Conservation (phyloP, 1,139 yeast genomes). For the Magnusiomyces sp. region DNA sequence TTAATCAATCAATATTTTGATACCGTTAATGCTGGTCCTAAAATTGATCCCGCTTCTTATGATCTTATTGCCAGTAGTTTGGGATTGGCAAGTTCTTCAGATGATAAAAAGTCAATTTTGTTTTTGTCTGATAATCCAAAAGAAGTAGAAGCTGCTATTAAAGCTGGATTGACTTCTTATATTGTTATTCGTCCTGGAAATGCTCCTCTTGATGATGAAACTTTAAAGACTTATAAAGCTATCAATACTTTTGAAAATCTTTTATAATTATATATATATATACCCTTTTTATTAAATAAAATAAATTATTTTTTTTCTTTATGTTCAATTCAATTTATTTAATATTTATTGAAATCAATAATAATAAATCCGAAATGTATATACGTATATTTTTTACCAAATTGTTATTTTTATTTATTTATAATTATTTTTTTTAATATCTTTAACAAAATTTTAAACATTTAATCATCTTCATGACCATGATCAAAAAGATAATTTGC, state of each 20-base stretch:
- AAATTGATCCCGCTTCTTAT: constrained; percentile 53
- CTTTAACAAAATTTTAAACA: no score
- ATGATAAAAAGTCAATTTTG: constrained; percentile 35
- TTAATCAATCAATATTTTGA: constrained; percentile 66
- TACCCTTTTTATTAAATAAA: not conserved
- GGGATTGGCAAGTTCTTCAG: constrained; percentile 18
- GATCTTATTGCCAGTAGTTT: constrained; percentile 45
- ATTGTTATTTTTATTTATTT: not conserved
- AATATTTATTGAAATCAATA: no score
- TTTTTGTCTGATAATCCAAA: constrained; percentile 60
- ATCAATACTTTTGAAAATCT: constrained; percentile 9
- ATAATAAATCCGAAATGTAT: not conserved
- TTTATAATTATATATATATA: no score
- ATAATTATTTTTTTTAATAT: not conserved
- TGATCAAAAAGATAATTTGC: constrained; percentile 74
- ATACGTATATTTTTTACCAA: not conserved
- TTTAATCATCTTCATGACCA: constrained; percentile 31
- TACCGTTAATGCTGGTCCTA: constrained; percentile 75
- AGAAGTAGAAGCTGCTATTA: constrained; percentile 54
- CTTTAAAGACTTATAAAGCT: constrained; percentile 10
- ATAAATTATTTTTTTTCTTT: not conserved
- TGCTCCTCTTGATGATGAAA: constrained; percentile 35
- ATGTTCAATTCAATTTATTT: not conserved
- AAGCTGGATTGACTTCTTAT: constrained; percentile 52
- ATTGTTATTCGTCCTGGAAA: constrained; percentile 75